Evolutionary conservation across 129 eudicot species (phyloP).

Genomic region (Daucus carota): DH1_v3.0 NC_030388.2:29353001-29353500

Average conservation of each 20-base stretch:
- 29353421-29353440: slow-evolving; percentile 28
- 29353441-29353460: slow-evolving; percentile 36
- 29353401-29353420: slow-evolving; percentile 30
- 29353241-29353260: slow-evolving; percentile 23
- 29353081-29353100: slow-evolving; percentile 29
- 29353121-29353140: slow-evolving; percentile 23
- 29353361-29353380: slow-evolving; percentile 38
- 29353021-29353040: slow-evolving; percentile 28
- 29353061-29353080: slow-evolving; percentile 26
- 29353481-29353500: slow-evolving; percentile 17
- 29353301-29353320: slow-evolving; percentile 13
- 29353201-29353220: slow-evolving; percentile 21
- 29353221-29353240: slow-evolving; percentile 19
- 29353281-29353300: slow-evolving; percentile 21
- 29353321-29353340: slow-evolving; percentile 26
- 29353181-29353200: slow-evolving; percentile 6
- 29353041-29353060: slow-evolving; percentile 19
- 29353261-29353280: slow-evolving; percentile 21
- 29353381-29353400: slow-evolving; percentile 47
- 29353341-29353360: slow-evolving; percentile 39
- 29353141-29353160: slow-evolving; percentile 43
- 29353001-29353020: slow-evolving; percentile 29
- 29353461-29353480: slow-evolving; percentile 23
- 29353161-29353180: slow-evolving; percentile 27
- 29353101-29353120: slow-evolving; percentile 26